phyloP scores from a whole-genome alignment of 345 rosid species.

The Physaria fendleri region DNA sequence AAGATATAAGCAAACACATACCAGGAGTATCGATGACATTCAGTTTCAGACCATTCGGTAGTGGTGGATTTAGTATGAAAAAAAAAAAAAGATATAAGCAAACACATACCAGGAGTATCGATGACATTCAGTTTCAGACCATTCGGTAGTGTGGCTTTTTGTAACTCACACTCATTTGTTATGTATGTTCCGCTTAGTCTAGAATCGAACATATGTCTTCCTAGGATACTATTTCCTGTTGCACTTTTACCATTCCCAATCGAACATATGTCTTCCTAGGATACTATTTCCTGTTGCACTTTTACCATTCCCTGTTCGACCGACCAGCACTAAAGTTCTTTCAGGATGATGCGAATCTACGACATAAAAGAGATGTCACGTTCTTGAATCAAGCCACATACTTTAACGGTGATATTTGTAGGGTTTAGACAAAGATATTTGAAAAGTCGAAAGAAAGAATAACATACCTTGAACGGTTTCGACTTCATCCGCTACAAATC shows the following conservation, averaged over 20 bases:
- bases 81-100: neutral
- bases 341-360: neutral
- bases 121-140: constrained; percentile 63
- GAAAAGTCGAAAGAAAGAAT: too few relatives aligned
- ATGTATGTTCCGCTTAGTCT: constrained; percentile 24
- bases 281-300: constrained; percentile 82
- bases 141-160: constrained; percentile 27
- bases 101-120: constrained; percentile 60
- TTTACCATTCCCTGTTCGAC: constrained; percentile 74
- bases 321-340: constrained; percentile 45
- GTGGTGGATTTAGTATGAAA: neutral
- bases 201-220: constrained; percentile 56
- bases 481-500: neutral
- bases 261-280: too few relatives aligned
- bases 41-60: constrained; percentile 47
- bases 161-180: neutral
- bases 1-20: neutral
- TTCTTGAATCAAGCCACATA: neutral
- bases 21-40: constrained; percentile 86
- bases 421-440: too few relatives aligned
- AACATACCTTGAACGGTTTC: neutral
- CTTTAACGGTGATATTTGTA: neutral
- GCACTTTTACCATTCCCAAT: constrained; percentile 88
- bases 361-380: neutral
- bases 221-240: constrained; percentile 70